Conservation (phyloP, 1,139 yeast genomes). For the Ashbya aceris region DNA sequence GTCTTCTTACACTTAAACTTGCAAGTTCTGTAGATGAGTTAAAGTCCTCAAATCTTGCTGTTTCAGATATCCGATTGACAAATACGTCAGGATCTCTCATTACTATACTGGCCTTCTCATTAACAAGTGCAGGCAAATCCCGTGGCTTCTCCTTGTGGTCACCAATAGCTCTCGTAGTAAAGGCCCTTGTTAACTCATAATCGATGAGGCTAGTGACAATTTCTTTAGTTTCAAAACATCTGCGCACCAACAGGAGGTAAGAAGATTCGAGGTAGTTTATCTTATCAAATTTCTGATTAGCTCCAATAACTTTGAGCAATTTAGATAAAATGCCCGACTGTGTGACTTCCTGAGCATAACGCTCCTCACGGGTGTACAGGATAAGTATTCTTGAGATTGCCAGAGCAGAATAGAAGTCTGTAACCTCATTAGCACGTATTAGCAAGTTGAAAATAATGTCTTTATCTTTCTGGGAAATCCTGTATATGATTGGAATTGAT, state of each 20-base stretch:
- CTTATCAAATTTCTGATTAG: constrained; percentile 26
- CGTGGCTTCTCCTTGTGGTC: constrained; percentile 28
- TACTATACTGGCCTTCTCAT: constrained; percentile 47
- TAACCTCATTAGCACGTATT: constrained; percentile 33
- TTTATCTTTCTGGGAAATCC: constrained; percentile 29
- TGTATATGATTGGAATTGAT: constrained; percentile 17
- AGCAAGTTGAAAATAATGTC: constrained; percentile 38
- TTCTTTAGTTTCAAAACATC: constrained; percentile 57
- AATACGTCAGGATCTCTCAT: constrained; percentile 51
- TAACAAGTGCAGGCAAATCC: constrained; percentile 46
- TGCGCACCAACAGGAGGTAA: constrained; percentile 46
- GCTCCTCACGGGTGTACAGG: constrained; percentile 41
- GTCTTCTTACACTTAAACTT: constrained; percentile 22
- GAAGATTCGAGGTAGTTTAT: constrained; percentile 30
- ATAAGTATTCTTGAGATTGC: constrained; percentile 46
- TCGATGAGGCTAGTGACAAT: constrained; percentile 43
- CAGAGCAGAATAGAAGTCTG: constrained; percentile 39
- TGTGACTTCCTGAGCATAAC: constrained; percentile 35
- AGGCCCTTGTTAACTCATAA: constrained; percentile 38
- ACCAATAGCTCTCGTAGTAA: constrained; percentile 30
- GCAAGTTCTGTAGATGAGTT: constrained; percentile 32
- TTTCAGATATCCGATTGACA: constrained; percentile 43
- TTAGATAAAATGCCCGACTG: constrained; percentile 36
- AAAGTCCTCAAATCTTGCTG: constrained; percentile 42
- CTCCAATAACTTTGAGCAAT: constrained; percentile 28